These are phyloP conservation scores for Luvunga scandens DNA, from an alignment of 345 rosid genomes.

Conservation along the genomic window DNA sequence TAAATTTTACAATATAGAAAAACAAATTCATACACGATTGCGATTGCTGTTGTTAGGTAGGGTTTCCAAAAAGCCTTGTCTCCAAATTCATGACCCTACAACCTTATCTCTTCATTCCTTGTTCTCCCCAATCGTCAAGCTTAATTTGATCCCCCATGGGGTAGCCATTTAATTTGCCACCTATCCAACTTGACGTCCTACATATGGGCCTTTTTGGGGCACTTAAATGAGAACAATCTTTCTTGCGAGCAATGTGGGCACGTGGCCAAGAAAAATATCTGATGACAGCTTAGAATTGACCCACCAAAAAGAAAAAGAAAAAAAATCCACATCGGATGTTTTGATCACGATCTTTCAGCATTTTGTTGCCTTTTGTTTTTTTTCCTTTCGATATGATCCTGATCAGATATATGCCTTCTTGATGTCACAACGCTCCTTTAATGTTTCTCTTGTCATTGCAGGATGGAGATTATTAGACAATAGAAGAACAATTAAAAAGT, in stretches of 20 bases:
- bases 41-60: too few relatives aligned
- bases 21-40: too few relatives aligned
- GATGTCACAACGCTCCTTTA: neutral
- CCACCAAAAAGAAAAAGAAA: neutral
- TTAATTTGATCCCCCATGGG: neutral
- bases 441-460: neutral
- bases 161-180: neutral
- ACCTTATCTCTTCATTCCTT: too few relatives aligned
- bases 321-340: neutral
- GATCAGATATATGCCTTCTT: neutral
- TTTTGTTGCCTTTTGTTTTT: neutral
- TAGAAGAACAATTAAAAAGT: neutral
- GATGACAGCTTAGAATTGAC: neutral
- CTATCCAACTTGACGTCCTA: neutral
- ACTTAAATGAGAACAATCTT: neutral
- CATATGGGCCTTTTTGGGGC: neutral
- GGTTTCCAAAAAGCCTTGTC: too few relatives aligned
- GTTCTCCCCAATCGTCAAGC: neutral
- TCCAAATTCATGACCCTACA: too few relatives aligned
- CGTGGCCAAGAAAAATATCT: neutral
- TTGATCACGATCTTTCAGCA: too few relatives aligned
- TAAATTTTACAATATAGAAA: too few relatives aligned
- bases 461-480: neutral
- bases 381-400: neutral
- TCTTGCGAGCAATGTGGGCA: neutral